A percentile compares a stretch with the other conserved stretches of the same genome.
These are phyloP conservation scores for Lippia alba DNA, from an alignment of 305 asterid species.

Conservation along the genomic window DNA sequence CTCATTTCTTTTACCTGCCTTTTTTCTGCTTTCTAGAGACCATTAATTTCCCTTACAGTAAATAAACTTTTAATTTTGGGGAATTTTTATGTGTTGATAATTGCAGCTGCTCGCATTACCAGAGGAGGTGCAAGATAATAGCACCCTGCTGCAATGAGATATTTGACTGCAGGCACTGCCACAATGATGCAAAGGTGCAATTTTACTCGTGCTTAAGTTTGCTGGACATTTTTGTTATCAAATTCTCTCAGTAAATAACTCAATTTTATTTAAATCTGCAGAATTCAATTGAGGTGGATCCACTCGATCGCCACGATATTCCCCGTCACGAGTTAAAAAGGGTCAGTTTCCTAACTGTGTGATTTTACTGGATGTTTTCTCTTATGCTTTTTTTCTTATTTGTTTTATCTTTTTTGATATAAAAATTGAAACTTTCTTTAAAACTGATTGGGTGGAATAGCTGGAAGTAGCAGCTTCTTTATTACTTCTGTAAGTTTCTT, in stretches of 20 bases:
- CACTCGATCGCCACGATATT: conserved; percentile 68
- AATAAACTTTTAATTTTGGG: not conserved
- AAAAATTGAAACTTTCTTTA: conserved; percentile 3
- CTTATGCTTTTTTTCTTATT: not conserved
- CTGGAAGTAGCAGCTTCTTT: not conserved
- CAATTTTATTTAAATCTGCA: conserved; percentile 34
- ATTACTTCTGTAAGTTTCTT: conserved; percentile 11
- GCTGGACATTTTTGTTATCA: not conserved
- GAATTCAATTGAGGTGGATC: conserved; percentile 71
- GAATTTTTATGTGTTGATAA: not conserved
- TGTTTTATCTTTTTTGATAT: not conserved
- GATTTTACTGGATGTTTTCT: conserved; percentile 1
- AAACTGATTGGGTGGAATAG: not conserved
- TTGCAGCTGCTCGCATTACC: conserved; percentile 77
- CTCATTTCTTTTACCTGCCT: not conserved
- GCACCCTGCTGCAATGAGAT: conserved; percentile 82
- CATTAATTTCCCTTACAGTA: not conserved
- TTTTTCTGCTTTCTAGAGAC: no score
- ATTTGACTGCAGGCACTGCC: conserved; percentile 87
- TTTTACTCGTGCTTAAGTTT: not conserved
- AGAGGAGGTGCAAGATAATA: conserved; percentile 73
- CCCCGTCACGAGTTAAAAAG: conserved; percentile 68
- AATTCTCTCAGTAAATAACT: conserved; percentile 17
- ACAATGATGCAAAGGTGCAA: conserved; percentile 72
- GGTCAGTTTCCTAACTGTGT: conserved; percentile 48